Base-by-base conservation (phyloP, 345 rosid genomes). In the Brassica juncea region DNA sequence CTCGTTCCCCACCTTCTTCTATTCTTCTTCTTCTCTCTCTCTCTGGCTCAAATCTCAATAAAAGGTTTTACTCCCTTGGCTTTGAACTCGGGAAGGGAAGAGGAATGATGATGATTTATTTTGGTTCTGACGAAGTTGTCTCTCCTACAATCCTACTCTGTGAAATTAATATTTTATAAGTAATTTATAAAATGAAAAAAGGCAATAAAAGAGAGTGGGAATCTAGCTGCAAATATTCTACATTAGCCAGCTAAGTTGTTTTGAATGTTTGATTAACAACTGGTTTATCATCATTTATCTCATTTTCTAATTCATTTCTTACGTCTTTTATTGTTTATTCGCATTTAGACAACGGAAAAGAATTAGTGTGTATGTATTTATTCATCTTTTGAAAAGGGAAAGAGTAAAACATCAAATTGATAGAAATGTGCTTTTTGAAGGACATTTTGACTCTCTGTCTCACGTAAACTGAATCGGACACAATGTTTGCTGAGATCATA, bases 21-120 rank as follows among this genome's bases (percentile, higher is more conserved):
- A 65, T 66, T 49, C 57, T 71, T 0, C 16, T 55, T 21, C 1
- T 31, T 31, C 34, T 16, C 74, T 57, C 73, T 58, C 34, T 77
- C 65, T 49, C 2, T 23, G 74, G 78, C 74, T 68, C 97, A 82
- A 89, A 87, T 90, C 88, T 87, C 90, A 55, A 86, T 61, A 72
- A 64, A 73, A 6, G n/a, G 11, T 64, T 55, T 19, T 54, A 5
- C 1, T 55, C n/a, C 1, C 64, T 52, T 21, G 2, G 35, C 7
- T 81, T 57, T 80, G 52, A 70, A n/a, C 74, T 71, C 68, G 71
- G 71, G 78, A 72, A 71, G 83, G 35, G 79, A 66, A 30, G 67
- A 78, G 32, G 82, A 72, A 74, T 79, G 78, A 77, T 70, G 81
- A 23, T 58, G 82, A 84, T 81, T 72, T 74, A 66, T 68, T 69